Conservation (phyloP, 2,329 filamentous ascomycete species). For the Ophiostoma himal-ulmi region DNA sequence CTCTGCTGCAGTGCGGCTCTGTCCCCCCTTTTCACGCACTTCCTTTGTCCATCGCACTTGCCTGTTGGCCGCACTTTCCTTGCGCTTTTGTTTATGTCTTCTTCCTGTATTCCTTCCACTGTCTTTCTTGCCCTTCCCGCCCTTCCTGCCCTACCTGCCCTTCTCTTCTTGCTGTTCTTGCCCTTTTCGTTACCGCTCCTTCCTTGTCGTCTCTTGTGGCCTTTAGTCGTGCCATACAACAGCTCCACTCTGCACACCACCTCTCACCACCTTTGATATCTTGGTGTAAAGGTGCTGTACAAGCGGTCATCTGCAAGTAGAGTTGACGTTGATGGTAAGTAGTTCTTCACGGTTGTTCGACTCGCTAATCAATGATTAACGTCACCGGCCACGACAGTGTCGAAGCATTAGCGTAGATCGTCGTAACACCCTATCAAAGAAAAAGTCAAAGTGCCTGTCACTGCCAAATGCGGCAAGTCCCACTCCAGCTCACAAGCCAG, state of each 20-base stretch:
- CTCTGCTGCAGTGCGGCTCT: background rate
- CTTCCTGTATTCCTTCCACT: background rate
- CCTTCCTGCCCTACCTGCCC: background rate
- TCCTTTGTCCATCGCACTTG: constrained; percentile 1
- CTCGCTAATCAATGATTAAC: background rate
- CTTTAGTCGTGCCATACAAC: background rate
- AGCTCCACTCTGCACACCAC: constrained; percentile 15
- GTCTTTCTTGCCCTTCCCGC: background rate
- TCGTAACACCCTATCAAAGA: background rate
- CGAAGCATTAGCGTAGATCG: background rate
- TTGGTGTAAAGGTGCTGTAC: background rate
- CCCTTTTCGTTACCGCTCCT: background rate
- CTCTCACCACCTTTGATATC: background rate
- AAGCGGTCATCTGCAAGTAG: too few species aligned
- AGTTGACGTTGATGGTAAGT: too few species aligned
- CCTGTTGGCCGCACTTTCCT: background rate
- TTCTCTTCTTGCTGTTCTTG: background rate
- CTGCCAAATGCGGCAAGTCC: constrained; percentile 20
- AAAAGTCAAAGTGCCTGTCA: background rate
- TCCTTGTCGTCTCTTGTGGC: background rate
- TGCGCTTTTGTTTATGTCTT: background rate
- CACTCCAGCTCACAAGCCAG: constrained; percentile 11
- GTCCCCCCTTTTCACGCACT: background rate
- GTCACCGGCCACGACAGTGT: background rate
- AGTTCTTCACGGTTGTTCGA: background rate